phyloP scores from a whole-genome alignment of 2,329 filamentous ascomycete species.

The Diplodia mutila region DNA sequence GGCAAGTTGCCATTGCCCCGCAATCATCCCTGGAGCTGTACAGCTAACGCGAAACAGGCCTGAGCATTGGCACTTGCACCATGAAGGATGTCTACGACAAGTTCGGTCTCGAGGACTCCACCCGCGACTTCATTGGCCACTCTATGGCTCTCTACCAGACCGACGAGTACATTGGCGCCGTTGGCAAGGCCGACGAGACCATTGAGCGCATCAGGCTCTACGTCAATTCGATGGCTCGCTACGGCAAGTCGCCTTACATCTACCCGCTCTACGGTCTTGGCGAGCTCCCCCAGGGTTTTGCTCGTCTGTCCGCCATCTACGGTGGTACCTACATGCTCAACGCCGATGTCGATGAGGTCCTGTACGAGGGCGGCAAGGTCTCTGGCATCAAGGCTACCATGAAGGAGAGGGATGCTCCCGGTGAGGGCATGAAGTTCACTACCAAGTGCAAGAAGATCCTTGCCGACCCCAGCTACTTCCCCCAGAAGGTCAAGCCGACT shows the following conservation, averaged over 20 bases:
- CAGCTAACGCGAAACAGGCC: constrained; percentile 55
- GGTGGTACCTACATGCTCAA: constrained; percentile 99
- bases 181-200: constrained; percentile 77
- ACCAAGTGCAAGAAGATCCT: constrained; percentile 97
- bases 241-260: constrained; percentile 99
- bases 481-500: constrained; percentile 81
- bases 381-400: constrained; percentile 96
- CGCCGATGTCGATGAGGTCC: constrained; percentile 86
- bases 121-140: constrained; percentile 95
- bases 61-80: constrained; percentile 76
- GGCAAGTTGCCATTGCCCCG: constrained; percentile 58
- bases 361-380: constrained; percentile 85
- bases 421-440: constrained; percentile 82
- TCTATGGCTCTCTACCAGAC: constrained; percentile 96
- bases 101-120: constrained; percentile 86
- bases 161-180: constrained; percentile 78
- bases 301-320: constrained; percentile 96
- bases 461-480: constrained; percentile 96
- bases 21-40: not conserved
- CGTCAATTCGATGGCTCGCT: constrained; percentile 95
- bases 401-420: constrained; percentile 77
- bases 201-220: constrained; percentile 94
- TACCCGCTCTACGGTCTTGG: constrained; percentile 97
- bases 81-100: constrained; percentile 99
- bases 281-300: constrained; percentile 96